phyloP scores from a whole-genome alignment of 495 filamentous ascomycete genomes.

The Podospora anserina region DNA sequence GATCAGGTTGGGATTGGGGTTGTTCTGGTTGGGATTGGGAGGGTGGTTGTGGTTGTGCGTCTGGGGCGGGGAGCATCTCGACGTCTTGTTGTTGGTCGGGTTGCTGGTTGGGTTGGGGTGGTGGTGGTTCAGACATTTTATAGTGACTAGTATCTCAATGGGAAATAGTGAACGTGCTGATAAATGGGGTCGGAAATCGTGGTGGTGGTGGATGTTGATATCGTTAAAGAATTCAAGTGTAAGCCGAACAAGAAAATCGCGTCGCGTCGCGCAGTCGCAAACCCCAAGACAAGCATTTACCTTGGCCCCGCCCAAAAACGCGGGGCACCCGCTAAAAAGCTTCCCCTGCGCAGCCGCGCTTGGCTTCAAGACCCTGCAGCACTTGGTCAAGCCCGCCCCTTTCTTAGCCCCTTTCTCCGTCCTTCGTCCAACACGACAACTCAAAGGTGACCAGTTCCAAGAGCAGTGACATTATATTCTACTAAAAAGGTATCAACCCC shows the following conservation, averaged over 20 bases:
- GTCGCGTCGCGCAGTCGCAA: not conserved
- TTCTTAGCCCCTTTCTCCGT: not conserved
- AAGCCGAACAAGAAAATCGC: not conserved
- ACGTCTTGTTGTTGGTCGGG: conserved; percentile 16
- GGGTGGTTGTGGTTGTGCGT: conserved; percentile 1
- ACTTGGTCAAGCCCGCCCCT: not conserved
- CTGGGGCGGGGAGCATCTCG: conserved; percentile 10
- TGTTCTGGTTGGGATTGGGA: not conserved
- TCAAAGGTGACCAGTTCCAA: not conserved
- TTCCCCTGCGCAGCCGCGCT: not conserved
- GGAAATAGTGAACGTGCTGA: too few relatives aligned
- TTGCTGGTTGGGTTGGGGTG: conserved; percentile 6
- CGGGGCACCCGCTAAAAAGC: not conserved
- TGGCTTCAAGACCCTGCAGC: not conserved
- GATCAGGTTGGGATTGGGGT: not conserved
- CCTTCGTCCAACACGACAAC: not conserved
- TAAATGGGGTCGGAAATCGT: not conserved
- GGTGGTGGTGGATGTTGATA: not conserved
- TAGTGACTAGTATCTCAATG: too few relatives aligned
- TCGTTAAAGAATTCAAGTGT: not conserved
- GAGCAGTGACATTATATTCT: not conserved
- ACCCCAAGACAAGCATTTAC: not conserved
- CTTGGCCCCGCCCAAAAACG: not conserved
- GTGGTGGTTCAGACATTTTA: not conserved
- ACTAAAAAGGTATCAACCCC: not conserved